Conservation (phyloP, 1,139 yeast species). For the Zygotorulaspora mrakii region DNA sequence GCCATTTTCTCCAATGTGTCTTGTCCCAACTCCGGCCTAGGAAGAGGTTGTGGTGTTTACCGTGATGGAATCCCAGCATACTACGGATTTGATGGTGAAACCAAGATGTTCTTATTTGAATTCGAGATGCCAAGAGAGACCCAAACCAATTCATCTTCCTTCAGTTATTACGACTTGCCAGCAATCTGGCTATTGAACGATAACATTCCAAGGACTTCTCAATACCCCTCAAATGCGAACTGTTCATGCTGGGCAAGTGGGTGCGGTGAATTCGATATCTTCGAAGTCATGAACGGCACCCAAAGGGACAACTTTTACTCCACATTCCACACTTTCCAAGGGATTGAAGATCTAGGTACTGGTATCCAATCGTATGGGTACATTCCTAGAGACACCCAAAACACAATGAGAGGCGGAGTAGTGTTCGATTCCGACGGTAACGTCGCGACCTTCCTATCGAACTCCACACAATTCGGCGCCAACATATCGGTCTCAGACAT, state of each 20-base stretch:
- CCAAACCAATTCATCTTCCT: conserved; percentile 38
- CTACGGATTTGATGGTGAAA: conserved; percentile 64
- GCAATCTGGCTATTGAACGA: conserved; percentile 75
- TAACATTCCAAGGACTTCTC: conserved; percentile 74
- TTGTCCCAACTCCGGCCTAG: conserved; percentile 47
- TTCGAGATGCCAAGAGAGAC: conserved; percentile 59
- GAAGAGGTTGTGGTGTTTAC: conserved; percentile 61
- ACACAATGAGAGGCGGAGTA: conserved; percentile 66
- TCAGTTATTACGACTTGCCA: conserved; percentile 54
- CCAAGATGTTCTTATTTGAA: conserved; percentile 69
- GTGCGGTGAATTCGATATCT: conserved; percentile 80
- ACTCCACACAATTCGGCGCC: conserved; percentile 48
- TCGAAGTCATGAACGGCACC: conserved; percentile 58
- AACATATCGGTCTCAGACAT: conserved; percentile 16
- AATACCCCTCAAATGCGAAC: conserved; percentile 56
- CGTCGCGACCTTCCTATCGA: conserved; percentile 59
- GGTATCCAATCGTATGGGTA: conserved; percentile 61
- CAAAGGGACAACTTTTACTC: conserved; percentile 55
- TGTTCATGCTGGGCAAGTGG: conserved; percentile 78
- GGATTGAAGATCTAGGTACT: conserved; percentile 53
- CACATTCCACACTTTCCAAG: conserved; percentile 72
- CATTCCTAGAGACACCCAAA: conserved; percentile 48
- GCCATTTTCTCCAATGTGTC: conserved; percentile 53
- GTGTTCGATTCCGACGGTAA: conserved; percentile 58
- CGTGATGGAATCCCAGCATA: conserved; percentile 69